These are phyloP conservation scores for Eragrostis nindensis DNA, from an alignment of 176 grass and related monocot genomes.

Conservation along the genomic window DNA sequence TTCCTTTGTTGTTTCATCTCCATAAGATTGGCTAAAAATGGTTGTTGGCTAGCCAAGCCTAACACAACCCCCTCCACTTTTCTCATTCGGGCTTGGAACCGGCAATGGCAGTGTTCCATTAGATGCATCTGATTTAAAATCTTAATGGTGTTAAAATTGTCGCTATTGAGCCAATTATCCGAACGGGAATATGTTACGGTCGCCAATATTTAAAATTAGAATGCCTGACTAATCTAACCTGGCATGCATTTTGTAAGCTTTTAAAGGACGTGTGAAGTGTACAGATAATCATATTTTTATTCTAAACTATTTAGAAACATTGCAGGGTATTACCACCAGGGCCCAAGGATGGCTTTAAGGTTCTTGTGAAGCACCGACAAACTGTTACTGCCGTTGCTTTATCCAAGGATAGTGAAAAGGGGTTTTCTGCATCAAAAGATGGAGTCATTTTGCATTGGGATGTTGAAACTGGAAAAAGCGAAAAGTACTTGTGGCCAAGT, in stretches of 20 bases:
- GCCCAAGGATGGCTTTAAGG: slow-evolving; percentile 55
- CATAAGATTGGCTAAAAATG: too few relatives aligned
- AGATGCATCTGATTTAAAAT: not conserved
- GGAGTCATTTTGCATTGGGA: slow-evolving; percentile 79
- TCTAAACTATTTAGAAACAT: slow-evolving; percentile 11
- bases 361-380: slow-evolving; percentile 73
- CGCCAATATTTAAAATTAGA: not conserved
- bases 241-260: not conserved
- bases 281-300: not conserved
- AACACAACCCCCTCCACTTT: too few relatives aligned
- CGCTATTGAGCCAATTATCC: not conserved
- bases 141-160: not conserved
- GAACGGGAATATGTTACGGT: not conserved
- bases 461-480: slow-evolving; percentile 70
- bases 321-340: slow-evolving; percentile 67
- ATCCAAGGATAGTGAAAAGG: slow-evolving; percentile 66
- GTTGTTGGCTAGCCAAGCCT: too few relatives aligned
- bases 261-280: not conserved
- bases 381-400: slow-evolving; percentile 76
- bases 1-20: too few relatives aligned
- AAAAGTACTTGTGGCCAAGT: slow-evolving; percentile 85
- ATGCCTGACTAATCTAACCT: not conserved
- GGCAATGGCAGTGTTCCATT: too few relatives aligned
- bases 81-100: too few relatives aligned
- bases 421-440: slow-evolving; percentile 92